A percentile compares a stretch with the other conserved stretches of the same genome.
These are phyloP conservation scores for Microascus cirrosus DNA, from an alignment of 2,329 filamentous ascomycete genomes.

Conservation along the genomic window DNA sequence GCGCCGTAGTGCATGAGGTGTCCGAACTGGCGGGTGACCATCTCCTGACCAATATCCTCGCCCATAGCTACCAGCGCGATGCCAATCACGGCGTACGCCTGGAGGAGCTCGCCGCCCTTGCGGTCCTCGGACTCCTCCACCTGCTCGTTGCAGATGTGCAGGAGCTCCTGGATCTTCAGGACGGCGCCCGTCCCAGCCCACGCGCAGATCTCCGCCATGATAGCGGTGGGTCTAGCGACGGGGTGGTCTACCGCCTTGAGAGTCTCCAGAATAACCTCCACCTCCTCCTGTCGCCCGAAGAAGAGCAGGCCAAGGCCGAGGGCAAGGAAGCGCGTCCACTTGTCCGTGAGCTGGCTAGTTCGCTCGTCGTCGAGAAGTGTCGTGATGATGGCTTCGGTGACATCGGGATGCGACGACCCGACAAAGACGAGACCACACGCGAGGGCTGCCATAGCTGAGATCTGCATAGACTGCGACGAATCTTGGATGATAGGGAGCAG, in stretches of 20 bases:
- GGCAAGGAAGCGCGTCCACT: constrained; percentile 95
- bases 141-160: constrained; percentile 97
- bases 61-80: constrained; percentile 95
- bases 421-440: constrained; percentile 86
- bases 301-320: constrained; percentile 87
- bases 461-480: constrained; percentile 79
- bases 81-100: constrained; percentile 91
- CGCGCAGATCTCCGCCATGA: constrained; percentile 90
- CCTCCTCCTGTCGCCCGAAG: constrained; percentile 95
- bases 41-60: constrained; percentile 95
- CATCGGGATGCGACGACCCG: constrained; percentile 80
- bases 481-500: constrained; percentile 83
- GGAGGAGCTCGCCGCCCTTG: constrained; percentile 88
- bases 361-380: constrained; percentile 91
- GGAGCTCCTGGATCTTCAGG: constrained; percentile 89
- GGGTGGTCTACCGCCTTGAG: constrained; percentile 95
- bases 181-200: constrained; percentile 97
- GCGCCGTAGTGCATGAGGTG: constrained; percentile 99
- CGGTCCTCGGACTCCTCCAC: constrained; percentile 91
- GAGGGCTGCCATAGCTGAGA: constrained; percentile 90
- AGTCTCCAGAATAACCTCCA: constrained; percentile 95
- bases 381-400: constrained; percentile 84
- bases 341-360: constrained; percentile 84
- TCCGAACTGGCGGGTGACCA: constrained; percentile 94
- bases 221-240: constrained; percentile 90